Evolutionary conservation across 768 basidiomycete species (phyloP).

Genomic region (Udeniomyces megalosporus): DNA sequence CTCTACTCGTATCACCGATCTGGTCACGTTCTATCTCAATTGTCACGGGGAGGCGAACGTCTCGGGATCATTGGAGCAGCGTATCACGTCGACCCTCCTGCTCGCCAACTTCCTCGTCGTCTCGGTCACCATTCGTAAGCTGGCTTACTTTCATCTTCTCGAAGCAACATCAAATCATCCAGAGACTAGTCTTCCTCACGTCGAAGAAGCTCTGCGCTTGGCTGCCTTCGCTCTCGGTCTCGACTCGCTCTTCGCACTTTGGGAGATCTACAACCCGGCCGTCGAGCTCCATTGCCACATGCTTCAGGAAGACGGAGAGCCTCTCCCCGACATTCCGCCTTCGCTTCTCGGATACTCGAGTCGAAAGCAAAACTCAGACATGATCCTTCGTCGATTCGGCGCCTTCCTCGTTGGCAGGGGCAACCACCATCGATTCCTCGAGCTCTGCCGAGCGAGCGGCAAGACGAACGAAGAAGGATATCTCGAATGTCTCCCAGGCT

Average conservation of each 20-base stretch:
- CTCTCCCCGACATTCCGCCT: constrained; percentile 44
- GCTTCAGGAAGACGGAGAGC: background rate
- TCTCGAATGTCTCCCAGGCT: constrained; percentile 33
- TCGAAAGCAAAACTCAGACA: constrained; percentile 46
- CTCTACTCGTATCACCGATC: constrained; percentile 21
- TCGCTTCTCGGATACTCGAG: constrained; percentile 59
- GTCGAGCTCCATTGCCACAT: constrained; percentile 41
- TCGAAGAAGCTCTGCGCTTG: constrained; percentile 42
- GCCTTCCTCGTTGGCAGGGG: constrained; percentile 41
- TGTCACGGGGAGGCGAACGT: constrained; percentile 35
- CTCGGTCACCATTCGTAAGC: constrained; percentile 47
- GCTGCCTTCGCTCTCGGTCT: constrained; percentile 57
- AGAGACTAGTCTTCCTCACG: constrained; percentile 31
- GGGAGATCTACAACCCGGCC: constrained; percentile 60
- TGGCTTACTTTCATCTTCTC: constrained; percentile 74
- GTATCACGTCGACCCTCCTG: constrained; percentile 54
- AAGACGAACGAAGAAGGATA: constrained; percentile 40
- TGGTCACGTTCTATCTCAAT: constrained; percentile 32
- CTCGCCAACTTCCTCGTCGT: constrained; percentile 52
- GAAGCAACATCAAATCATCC: constrained; percentile 34
- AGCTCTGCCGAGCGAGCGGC: constrained; percentile 47
- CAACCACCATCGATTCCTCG: constrained; percentile 35
- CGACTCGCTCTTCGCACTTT: constrained; percentile 43
- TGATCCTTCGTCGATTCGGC: constrained; percentile 28
- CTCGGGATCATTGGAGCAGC: constrained; percentile 30